Conservation (phyloP, 1,139 yeast genomes). For the Yamadazyma sp. region DNA sequence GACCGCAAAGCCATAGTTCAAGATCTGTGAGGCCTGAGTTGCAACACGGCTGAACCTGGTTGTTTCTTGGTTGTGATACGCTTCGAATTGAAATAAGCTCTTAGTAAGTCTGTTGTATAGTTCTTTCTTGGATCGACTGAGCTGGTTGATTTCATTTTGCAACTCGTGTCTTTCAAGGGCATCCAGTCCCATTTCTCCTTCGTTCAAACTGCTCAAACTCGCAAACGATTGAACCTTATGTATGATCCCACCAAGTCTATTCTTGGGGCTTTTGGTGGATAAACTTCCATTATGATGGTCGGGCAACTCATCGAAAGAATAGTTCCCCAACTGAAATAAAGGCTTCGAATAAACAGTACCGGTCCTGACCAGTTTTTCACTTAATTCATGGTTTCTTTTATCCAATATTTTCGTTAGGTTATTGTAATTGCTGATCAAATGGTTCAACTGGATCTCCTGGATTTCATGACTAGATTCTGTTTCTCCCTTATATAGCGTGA, state of each 20-base stretch:
- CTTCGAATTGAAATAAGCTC: conserved; percentile 17
- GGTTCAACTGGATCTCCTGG: conserved; percentile 6
- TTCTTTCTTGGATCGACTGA: conserved; percentile 25
- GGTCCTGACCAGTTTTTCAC: conserved; percentile 20
- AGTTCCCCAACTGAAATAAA: conserved; percentile 7
- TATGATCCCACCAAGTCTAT: conserved; percentile 25
- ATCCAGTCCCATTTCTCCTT: conserved; percentile 18
- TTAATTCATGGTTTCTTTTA: conserved; percentile 34
- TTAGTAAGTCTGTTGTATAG: conserved; percentile 32
- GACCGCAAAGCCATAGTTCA: conserved; percentile 43
- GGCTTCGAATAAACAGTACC: conserved; percentile 31
- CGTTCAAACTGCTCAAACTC: conserved; percentile 20
- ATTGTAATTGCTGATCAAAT: conserved; percentile 30
- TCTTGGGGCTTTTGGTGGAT: conserved; percentile 1
- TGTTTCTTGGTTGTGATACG: conserved; percentile 13
- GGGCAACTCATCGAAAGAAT: not conserved
- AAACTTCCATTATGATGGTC: conserved; percentile 1
- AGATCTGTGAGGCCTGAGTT: conserved; percentile 8
- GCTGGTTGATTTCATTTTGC: conserved; percentile 34
- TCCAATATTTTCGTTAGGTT: conserved; percentile 35
- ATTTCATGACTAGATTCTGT: not conserved
- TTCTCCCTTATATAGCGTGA: not conserved
- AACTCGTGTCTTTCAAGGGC: conserved; percentile 37
- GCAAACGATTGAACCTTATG: conserved; percentile 48
- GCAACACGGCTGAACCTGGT: conserved; percentile 5